phyloP scores from a whole-genome alignment of 129 eudicot genomes.

The Chrysanthemum makinoi region DNA sequence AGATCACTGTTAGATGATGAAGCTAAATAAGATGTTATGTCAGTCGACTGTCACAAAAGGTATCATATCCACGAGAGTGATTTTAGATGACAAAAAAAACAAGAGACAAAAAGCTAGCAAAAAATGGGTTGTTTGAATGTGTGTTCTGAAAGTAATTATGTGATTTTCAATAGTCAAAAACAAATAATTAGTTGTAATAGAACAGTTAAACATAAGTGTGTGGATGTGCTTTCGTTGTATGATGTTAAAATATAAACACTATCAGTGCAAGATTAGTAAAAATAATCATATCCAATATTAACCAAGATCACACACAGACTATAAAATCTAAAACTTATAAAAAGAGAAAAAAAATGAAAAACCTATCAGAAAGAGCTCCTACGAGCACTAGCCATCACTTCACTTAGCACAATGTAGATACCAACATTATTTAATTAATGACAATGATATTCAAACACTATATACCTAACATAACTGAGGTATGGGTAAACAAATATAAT shows the following conservation, averaged over 20 bases:
- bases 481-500: too few relatives aligned
- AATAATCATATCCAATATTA: too few relatives aligned
- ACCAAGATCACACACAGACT: too few relatives aligned
- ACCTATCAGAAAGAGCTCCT: too few relatives aligned
- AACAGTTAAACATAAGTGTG: not conserved
- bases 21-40: constrained; percentile 60
- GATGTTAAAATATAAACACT: not conserved
- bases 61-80: constrained; percentile 17
- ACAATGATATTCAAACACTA: too few relatives aligned
- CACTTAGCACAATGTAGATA: too few relatives aligned
- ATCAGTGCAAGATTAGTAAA: too few relatives aligned
- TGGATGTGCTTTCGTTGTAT: not conserved
- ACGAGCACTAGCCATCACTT: too few relatives aligned
- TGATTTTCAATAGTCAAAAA: not conserved
- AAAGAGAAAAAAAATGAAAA: too few relatives aligned
- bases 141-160: not conserved
- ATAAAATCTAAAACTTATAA: too few relatives aligned
- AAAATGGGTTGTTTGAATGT: not conserved
- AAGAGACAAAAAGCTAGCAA: not conserved
- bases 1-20: constrained; percentile 66
- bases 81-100: constrained; percentile 2
- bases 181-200: not conserved
- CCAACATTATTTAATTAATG: too few relatives aligned
- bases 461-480: too few relatives aligned
- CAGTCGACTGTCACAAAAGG: constrained; percentile 48